A percentile compares a stretch with the other conserved stretches of the same genome.
Evolutionary conservation across 768 basidiomycete species (phyloP).

Genomic region (Phlegmacium glaucopus): DNA sequence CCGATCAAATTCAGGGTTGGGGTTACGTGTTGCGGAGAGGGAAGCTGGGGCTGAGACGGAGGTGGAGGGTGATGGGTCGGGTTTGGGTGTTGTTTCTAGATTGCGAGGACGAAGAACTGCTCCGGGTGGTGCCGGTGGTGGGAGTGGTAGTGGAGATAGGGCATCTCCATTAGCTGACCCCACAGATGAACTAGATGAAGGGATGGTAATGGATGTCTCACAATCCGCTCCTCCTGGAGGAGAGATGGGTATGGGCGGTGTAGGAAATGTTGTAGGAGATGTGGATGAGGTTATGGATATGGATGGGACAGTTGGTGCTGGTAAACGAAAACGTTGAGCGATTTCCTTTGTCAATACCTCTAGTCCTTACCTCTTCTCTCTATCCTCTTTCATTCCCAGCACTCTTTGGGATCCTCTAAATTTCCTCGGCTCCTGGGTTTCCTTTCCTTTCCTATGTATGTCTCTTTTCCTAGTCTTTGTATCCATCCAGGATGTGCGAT

Average conservation of each 20-base stretch:
- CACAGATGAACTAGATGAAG: constrained; percentile 18
- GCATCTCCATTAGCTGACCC: constrained; percentile 11
- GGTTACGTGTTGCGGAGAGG: constrained; percentile 13
- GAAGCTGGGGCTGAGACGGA: constrained; percentile 36
- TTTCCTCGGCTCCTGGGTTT: no score
- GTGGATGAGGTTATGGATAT: constrained; percentile 16
- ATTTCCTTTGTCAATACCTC: not conserved
- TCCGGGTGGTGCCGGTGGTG: not conserved
- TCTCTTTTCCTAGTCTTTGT: no score
- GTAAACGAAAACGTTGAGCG: constrained; percentile 30
- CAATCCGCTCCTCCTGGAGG: constrained; percentile 1
- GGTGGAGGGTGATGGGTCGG: constrained; percentile 32
- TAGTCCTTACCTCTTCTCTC: not conserved
- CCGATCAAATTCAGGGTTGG: constrained; percentile 19
- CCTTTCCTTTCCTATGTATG: no score
- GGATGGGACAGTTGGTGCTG: constrained; percentile 31
- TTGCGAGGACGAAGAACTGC: constrained; percentile 11
- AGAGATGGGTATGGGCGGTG: constrained; percentile 7
- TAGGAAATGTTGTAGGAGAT: constrained; percentile 1
- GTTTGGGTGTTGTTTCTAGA: constrained; percentile 12
- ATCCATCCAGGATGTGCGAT: no score
- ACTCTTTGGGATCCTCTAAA: no score
- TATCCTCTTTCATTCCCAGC: no score
- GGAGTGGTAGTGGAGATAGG: constrained; percentile 13
- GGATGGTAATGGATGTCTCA: constrained; percentile 12